Evolutionary conservation across 371 early-diverging fungal species (phyloP).

Genomic region (Blakeslea trispora): DNA sequence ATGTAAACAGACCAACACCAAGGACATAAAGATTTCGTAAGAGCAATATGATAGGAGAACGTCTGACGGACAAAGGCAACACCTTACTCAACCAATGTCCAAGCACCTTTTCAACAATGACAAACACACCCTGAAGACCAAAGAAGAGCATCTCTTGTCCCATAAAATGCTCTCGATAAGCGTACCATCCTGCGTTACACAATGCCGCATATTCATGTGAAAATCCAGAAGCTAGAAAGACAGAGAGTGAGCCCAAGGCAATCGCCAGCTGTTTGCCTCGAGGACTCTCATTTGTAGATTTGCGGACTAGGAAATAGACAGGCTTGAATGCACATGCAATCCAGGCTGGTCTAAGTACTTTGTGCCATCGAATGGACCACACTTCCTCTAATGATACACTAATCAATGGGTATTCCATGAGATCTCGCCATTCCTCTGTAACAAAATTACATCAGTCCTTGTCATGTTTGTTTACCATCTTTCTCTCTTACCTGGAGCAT

Average conservation of each 20-base stretch:
- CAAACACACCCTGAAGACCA: constrained; percentile 29
- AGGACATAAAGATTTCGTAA: constrained; percentile 31
- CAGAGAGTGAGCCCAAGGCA: constrained; percentile 26
- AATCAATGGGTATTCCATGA: constrained; percentile 16
- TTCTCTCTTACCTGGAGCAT: constrained; percentile 15
- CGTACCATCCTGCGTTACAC: constrained; percentile 32
- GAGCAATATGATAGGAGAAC: constrained; percentile 4
- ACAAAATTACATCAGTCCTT: too few species aligned
- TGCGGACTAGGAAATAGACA: constrained; percentile 9
- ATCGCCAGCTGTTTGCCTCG: constrained; percentile 14
- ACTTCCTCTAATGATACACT: constrained; percentile 11
- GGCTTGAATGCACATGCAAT: constrained; percentile 19
- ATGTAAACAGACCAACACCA: constrained; percentile 16
- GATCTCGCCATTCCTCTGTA: constrained; percentile 19
- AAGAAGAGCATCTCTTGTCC: constrained; percentile 39
- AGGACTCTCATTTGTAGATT: constrained; percentile 1
- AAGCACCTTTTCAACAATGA: constrained; percentile 17
- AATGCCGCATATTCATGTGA: constrained; percentile 36
- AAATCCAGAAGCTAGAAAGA: constrained; percentile 31
- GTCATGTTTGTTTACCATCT: too few species aligned
- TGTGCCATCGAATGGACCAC: constrained; percentile 27
- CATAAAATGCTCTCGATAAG: constrained; percentile 24
- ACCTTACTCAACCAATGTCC: background rate
- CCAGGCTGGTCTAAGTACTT: constrained; percentile 17
- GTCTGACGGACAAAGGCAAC: background rate